Percentiles rank a stretch among this genome's conserved stretches.
Conservation (phyloP, 1,139 yeast species). For the Candida sp. region DNA sequence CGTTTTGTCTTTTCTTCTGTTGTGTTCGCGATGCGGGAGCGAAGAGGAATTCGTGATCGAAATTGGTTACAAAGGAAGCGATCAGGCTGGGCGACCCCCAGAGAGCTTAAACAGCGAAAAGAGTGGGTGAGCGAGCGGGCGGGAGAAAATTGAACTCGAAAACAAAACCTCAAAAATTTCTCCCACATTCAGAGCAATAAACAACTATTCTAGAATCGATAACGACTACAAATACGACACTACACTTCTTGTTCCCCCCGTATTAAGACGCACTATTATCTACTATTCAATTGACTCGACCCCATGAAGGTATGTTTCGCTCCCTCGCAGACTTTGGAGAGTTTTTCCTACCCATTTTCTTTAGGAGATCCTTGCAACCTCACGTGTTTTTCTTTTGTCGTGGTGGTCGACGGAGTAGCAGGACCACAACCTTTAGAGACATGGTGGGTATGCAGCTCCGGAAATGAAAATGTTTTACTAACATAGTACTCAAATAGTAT, state of each 20-base stretch:
- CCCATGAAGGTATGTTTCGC: constrained; percentile 4
- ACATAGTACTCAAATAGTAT: constrained; percentile 53
- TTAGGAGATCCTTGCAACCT: constrained; percentile 1
- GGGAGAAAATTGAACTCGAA: not conserved
- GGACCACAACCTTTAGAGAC: no score
- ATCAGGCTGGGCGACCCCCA: no score
- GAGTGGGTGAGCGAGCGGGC: no score
- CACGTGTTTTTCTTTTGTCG: not conserved
- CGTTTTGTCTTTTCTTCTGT: not conserved
- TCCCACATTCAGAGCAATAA: constrained; percentile 3
- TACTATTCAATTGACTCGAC: not conserved
- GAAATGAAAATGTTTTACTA: constrained; percentile 5
- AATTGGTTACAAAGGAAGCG: no score
- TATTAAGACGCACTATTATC: not conserved
- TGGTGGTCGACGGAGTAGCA: not conserved
- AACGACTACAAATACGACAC: not conserved
- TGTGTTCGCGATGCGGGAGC: not conserved
- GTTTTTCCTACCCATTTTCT: no score
- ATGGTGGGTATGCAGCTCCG: no score
- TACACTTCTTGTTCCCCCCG: not conserved
- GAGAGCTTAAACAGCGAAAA: no score
- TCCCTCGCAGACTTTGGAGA: no score
- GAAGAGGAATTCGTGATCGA: not conserved
- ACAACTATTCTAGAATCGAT: not conserved
- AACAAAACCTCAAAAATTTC: no score